A percentile compares a stretch with the other conserved stretches of the same genome.
phyloP scores from a whole-genome alignment of 345 rosid species.

The Rhizophora apiculata region DNA sequence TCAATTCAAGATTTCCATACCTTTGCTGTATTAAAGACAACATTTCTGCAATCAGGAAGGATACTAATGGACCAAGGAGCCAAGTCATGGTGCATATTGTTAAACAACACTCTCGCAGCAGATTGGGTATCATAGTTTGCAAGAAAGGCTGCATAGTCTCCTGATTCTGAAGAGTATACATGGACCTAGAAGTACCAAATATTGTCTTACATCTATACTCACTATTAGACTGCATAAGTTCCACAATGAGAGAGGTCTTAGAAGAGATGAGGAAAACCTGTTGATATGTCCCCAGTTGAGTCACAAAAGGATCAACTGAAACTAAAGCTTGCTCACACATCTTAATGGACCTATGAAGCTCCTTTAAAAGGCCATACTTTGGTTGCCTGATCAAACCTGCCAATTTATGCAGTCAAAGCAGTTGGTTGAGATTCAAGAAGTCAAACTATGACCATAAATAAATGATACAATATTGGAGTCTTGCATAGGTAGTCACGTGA shows the following conservation, averaged over 20 bases:
- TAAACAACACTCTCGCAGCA: conserved; percentile 75
- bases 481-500: neutral
- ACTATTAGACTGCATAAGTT: neutral
- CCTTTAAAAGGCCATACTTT: conserved; percentile 93
- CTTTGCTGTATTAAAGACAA: conserved; percentile 94
- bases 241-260: neutral
- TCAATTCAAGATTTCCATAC: conserved; percentile 30
- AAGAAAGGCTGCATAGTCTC: conserved; percentile 92
- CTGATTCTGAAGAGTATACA: conserved; percentile 72
- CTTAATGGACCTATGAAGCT: conserved; percentile 89
- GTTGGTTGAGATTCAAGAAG: neutral
- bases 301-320: conserved; percentile 74
- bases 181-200: conserved; percentile 55
- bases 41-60: conserved; percentile 97
- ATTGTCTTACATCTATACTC: conserved; percentile 20
- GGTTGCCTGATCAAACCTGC: conserved; percentile 93
- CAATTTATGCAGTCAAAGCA: neutral
- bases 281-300: conserved; percentile 78
- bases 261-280: conserved; percentile 46
- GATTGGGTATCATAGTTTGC: conserved; percentile 87
- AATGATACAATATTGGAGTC: neutral
- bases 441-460: neutral
- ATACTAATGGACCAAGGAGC: conserved; percentile 99
- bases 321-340: conserved; percentile 86
- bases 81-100: conserved; percentile 89